A percentile compares a stretch with the other conserved stretches of the same genome.
phyloP scores from a whole-genome alignment of 2,329 filamentous ascomycete genomes.

The Diplodia scrobiculata region DNA sequence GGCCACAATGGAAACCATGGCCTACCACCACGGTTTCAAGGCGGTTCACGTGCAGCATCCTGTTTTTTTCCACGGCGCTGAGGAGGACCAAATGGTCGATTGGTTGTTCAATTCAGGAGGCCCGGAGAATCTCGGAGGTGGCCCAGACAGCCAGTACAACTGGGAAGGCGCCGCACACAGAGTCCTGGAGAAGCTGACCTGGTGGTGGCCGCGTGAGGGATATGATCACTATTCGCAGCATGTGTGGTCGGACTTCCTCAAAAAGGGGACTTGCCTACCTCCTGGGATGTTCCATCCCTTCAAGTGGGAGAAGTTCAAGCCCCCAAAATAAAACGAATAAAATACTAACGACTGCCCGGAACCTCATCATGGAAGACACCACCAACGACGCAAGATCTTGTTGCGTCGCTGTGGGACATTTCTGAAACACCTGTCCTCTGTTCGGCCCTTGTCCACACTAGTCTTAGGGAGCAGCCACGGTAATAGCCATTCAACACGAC shows the following conservation, averaged over 20 bases:
- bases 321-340: conserved; percentile 16
- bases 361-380: neutral
- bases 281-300: conserved; percentile 28
- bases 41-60: conserved; percentile 89
- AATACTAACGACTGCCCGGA: neutral
- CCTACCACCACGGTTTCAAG: conserved; percentile 89
- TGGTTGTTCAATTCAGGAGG: conserved; percentile 28
- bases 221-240: conserved; percentile 25
- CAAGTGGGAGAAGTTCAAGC: conserved; percentile 24
- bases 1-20: conserved; percentile 89
- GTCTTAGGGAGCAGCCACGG: neutral
- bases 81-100: conserved; percentile 21
- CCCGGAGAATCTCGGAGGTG: conserved; percentile 26
- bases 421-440: neutral
- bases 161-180: conserved; percentile 26
- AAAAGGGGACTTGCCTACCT: conserved; percentile 13
- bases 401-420: neutral
- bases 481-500: neutral
- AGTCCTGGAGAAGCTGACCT: conserved; percentile 23
- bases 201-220: conserved; percentile 26
- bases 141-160: conserved; percentile 25
- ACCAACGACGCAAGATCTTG: neutral
- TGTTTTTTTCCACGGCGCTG: conserved; percentile 57
- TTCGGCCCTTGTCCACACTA: neutral
- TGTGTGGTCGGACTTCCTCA: conserved; percentile 28